Evolutionary conservation across 1,284 basidiomycete species (phyloP), one percentile per base, ranked within the genome.

Genomic region (Pseudozyma pruni): DNA sequence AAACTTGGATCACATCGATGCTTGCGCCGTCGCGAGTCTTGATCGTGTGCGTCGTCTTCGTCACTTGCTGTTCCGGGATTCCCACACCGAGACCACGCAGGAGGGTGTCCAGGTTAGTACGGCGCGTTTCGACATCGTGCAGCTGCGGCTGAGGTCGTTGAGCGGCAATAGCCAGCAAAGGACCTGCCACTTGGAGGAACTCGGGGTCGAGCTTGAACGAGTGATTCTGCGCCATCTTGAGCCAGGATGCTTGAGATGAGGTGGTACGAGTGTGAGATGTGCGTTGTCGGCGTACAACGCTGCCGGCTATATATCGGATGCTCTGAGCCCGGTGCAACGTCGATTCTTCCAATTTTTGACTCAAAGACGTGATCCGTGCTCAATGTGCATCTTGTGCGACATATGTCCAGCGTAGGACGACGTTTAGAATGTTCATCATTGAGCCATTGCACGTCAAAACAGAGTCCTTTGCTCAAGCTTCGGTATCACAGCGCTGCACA

Each of bases 21-120:
- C 19, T 45, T 2, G 56, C 51, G 8, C 56, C 62, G 19, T 66
- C 62, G 8, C 62, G 49, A 1, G 62, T 59, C 14, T 44, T 39
- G 41, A 66, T 31, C 41, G 35, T 32, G 51, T 66, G 62, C 22
- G 42, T 59, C n/a, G 35, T 59, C 10, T 8, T 49, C n/a, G 39
- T 37, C n/a, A 43, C 51, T 8, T 58, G 50, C 4, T 31, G 40
- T 17, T 54, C 23, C 6, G 62, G 37, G 3, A 34, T 23, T 10
- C 20, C 17, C 9, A 33, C 8, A 2, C 31, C 56, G 2, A 50
- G 31, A 4, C 11, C 22, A 6, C 31, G 31, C 0, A 66, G 19
- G 1, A 23, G 2, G 0, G 14, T 31, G 14, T 53, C 45, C 3
- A 66, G 17, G 32, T 33, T 45, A 27, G 8, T 22, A 8, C 62